phyloP scores from a whole-genome alignment of 108 stramenopile genomes.

The Conticribra guillardii region DNA sequence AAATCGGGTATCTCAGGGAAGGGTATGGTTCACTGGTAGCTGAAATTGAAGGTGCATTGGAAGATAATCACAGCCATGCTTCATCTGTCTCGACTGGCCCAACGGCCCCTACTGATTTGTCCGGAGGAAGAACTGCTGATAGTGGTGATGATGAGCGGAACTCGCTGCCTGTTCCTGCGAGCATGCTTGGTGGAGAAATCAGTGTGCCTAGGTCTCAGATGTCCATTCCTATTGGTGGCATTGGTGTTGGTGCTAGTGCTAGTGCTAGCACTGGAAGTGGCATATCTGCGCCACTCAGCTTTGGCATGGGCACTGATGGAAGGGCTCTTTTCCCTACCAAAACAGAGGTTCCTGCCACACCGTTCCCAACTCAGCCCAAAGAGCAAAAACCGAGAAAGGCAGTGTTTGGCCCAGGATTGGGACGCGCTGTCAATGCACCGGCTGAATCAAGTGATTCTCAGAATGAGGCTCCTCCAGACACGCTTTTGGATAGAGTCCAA shows the following conservation, averaged over 20 bases:
- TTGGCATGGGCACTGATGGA: conserved; percentile 8
- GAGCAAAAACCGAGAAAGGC: conserved; percentile 62
- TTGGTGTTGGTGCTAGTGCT: conserved; percentile 16
- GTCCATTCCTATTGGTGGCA: conserved; percentile 14
- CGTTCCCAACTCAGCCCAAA: conserved; percentile 10
- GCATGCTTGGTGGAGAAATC: conserved; percentile 48
- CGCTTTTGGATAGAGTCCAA: conserved; percentile 91
- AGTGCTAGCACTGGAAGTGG: conserved; percentile 19
- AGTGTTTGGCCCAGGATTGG: conserved; percentile 83
- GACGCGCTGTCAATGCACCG: conserved; percentile 77
- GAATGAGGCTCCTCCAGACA: conserved; percentile 87
- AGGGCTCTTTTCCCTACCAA: conserved; percentile 14
- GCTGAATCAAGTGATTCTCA: conserved; percentile 52
- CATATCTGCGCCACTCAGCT: conserved; percentile 12
- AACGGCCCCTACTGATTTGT: conserved; percentile 25
- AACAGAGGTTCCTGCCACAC: conserved; percentile 32
- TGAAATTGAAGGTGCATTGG: conserved; percentile 89
- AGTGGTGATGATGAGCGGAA: conserved; percentile 28
- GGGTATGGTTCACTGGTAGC: conserved; percentile 84
- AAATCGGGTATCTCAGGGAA: conserved; percentile 94
- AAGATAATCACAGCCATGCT: conserved; percentile 57
- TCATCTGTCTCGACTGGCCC: conserved; percentile 36
- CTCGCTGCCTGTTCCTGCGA: not conserved
- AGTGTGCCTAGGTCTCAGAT: conserved; percentile 29
- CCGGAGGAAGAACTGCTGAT: conserved; percentile 16